Base-by-base conservation (phyloP, 805 yeast genomes). In the Danielia reshetovae region DNA sequence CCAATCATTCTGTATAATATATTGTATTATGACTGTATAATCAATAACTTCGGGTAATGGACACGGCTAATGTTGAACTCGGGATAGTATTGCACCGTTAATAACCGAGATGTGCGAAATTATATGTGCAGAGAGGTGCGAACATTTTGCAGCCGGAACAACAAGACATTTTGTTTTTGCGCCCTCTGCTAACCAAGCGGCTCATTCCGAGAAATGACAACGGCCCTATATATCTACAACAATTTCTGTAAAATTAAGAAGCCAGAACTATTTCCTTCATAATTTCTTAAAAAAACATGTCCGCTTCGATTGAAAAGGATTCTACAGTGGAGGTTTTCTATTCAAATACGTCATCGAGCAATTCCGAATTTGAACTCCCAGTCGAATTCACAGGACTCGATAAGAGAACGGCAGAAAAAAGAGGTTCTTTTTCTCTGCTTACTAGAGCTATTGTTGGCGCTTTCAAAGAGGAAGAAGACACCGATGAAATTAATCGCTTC, bases 101-200 rank as follows among this genome's bases (percentile, higher is more conserved):
- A 23, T 42, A 40, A 28, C 46, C 46, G 45, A 42, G 28, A 11
- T 26, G 27, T 30, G 39, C 27, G 23, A 18, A n/a, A 7, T 15
- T 6, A 18, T 19, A 19, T 19, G 22, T 19, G 22, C 22, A 19
- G 9, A 19, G 9, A 7, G 22, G 22, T 7, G 17, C 24, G 16
- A 26, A 29, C 16, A 25, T 21, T 38, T 40, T 40, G 42, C 45
- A 38, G 34, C 45, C 45, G 45, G 42, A 30, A 35, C 9, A 8
- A 19, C 22, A 19, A 7, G 9, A 19, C 7, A 19, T 19, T 19
- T 19, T 19, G 7, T 19, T 7, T 19, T 7, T 19, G 22, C 9
- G 9, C 9, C 22, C n/a, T n/a, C n/a, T n/a, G n/a, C n/a, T n/a
- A n/a, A n/a, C n/a, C n/a, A n/a, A n/a, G n/a, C n/a, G n/a, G n/a